These are phyloP conservation scores for Theileria luwenshuni DNA, from an alignment of 169 alveolate species.

Conservation along the genomic window DNA sequence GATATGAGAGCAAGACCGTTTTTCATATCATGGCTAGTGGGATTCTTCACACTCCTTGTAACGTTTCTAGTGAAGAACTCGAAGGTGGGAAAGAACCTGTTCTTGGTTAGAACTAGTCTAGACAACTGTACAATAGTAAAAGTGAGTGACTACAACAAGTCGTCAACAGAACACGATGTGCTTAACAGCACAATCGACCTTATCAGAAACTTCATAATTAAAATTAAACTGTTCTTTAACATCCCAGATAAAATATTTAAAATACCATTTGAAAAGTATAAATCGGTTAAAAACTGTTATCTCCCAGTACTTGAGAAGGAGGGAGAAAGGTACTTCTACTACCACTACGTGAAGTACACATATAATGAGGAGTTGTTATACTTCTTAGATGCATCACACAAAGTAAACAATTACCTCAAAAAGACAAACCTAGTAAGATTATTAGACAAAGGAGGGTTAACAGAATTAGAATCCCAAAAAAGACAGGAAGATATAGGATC, in stretches of 20 bases:
- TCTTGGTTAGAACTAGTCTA: slow-evolving; percentile 41
- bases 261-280: slow-evolving; percentile 63
- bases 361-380: slow-evolving; percentile 64
- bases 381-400: slow-evolving; percentile 68
- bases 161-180: slow-evolving; percentile 60
- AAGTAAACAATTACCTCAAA: slow-evolving; percentile 60
- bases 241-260: slow-evolving; percentile 58
- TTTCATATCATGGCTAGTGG: slow-evolving; percentile 57
- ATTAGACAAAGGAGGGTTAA: slow-evolving; percentile 76
- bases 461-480: slow-evolving; percentile 71
- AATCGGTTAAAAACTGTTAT: slow-evolving; percentile 33
- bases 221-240: slow-evolving; percentile 49
- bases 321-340: slow-evolving; percentile 50
- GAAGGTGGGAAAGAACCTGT: slow-evolving; percentile 57
- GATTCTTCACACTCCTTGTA: slow-evolving; percentile 42
- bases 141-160: slow-evolving; percentile 43
- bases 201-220: slow-evolving; percentile 39
- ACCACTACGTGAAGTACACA: slow-evolving; percentile 69
- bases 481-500: slow-evolving; percentile 68
- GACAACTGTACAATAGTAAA: slow-evolving; percentile 37
- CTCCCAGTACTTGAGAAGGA: slow-evolving; percentile 29
- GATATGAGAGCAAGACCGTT: slow-evolving; percentile 72
- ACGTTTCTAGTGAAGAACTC: slow-evolving; percentile 53
- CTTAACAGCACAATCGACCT: slow-evolving; percentile 33
- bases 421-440: slow-evolving; percentile 69